Evolutionary conservation across 2,329 filamentous ascomycete genomes (phyloP).

Genomic region (Lachnellula cervina): DNA sequence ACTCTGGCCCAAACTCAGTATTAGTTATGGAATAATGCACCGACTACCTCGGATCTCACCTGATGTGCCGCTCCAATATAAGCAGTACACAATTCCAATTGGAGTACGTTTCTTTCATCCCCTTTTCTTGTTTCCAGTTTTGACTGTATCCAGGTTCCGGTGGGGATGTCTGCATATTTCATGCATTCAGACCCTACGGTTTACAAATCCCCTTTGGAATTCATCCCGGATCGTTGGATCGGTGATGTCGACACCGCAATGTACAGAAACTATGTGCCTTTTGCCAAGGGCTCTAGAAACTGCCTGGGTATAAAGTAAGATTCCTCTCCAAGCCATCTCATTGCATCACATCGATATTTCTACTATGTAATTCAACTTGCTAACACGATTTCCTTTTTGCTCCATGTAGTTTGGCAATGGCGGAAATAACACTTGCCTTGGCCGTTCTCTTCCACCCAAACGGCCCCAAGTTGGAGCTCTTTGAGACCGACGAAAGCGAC

Average conservation of each 20-base stretch:
- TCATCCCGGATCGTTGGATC: constrained; percentile 41
- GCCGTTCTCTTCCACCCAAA: background rate
- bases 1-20: constrained; percentile 4
- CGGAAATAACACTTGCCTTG: background rate
- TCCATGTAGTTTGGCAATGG: background rate
- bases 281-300: constrained; percentile 22
- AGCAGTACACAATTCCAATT: background rate
- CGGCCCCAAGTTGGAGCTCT: background rate
- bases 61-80: constrained; percentile 5
- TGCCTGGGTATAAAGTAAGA: constrained; percentile 25
- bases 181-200: constrained; percentile 2
- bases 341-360: too few relatives aligned
- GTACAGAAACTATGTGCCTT: constrained; percentile 15
- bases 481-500: background rate
- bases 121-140: background rate
- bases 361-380: too few relatives aligned
- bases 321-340: background rate
- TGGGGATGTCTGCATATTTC: constrained; percentile 2
- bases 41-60: constrained; percentile 25
- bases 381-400: background rate
- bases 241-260: background rate
- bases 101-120: background rate
- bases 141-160: background rate
- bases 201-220: constrained; percentile 38
- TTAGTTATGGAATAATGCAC: constrained; percentile 27